Evolutionary conservation across 1,139 yeast genomes (phyloP).

Genomic region (Debaryomyces coudertii): DNA sequence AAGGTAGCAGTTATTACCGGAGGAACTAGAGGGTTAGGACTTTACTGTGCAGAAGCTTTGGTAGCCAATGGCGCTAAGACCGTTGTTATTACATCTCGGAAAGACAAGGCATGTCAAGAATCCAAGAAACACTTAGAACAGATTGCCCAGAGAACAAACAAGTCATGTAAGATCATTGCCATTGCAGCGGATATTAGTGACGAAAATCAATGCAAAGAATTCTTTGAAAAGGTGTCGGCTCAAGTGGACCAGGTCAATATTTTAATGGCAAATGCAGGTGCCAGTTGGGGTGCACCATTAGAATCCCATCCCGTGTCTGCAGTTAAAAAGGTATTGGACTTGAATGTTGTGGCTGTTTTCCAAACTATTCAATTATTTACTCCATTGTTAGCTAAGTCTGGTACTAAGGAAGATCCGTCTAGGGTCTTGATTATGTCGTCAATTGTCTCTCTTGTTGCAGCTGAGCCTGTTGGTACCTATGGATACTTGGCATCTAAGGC

Average conservation of each 20-base stretch:
- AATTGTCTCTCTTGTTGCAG: conserved; percentile 49
- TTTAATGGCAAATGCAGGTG: conserved; percentile 79
- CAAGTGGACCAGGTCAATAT: conserved; percentile 57
- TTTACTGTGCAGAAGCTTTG: conserved; percentile 67
- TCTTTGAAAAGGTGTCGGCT: conserved; percentile 46
- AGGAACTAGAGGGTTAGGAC: conserved; percentile 77
- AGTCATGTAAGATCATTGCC: conserved; percentile 49
- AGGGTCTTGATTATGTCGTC: conserved; percentile 73
- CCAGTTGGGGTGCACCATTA: conserved; percentile 75
- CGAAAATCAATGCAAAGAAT: conserved; percentile 51
- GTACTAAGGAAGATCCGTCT: conserved; percentile 61
- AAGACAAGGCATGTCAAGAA: conserved; percentile 63
- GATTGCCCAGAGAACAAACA: conserved; percentile 45
- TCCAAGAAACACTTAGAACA: conserved; percentile 56
- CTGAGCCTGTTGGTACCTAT: conserved; percentile 58
- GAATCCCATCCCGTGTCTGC: conserved; percentile 66
- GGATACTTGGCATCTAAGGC: conserved; percentile 80
- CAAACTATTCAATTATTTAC: conserved; percentile 64
- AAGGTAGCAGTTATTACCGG: conserved; percentile 79
- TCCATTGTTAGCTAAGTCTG: conserved; percentile 60
- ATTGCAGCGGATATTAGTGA: conserved; percentile 65
- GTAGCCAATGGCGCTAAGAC: conserved; percentile 65
- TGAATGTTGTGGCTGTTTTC: conserved; percentile 75
- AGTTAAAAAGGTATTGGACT: conserved; percentile 62
- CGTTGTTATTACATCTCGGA: conserved; percentile 70